Base-by-base conservation (phyloP, 306 rosid genomes). In the Cicer arietinum region DNA sequence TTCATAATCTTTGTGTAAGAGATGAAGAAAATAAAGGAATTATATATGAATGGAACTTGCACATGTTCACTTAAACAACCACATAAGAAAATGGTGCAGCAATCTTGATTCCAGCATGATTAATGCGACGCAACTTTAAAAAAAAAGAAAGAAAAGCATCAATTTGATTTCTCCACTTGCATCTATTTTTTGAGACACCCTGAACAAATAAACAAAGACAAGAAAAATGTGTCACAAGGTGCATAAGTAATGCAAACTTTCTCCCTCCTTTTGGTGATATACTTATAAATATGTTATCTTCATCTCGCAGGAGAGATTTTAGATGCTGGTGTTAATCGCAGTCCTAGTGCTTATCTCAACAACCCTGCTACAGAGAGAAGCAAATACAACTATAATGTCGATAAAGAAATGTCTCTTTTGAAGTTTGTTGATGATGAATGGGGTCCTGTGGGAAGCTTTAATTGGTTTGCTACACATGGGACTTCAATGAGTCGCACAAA, bases 381-480 rank as follows among this genome's bases (percentile, higher is more conserved):
- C 77, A 90, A 89, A 71, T 94, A 90, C 77, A 88, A 90, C 76
- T 89, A 91, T 74, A 76, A 91, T 14, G 95, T 90, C 20, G 97
- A 94, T 79, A 94, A 90, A 83, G 97, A 91, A 63, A 94, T 94
- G 97, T 87, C 89, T 42, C 93, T 94, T 70, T 54, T 94, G 40
- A 94, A 94, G 88, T 91, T 94, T 78, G 88, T 90, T 70, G 93
- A 92, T 82, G 82, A 67, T 79, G 84, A 91, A 73, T 89, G 97
- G 98, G 98, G 98, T 76, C 90, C 97, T 52, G 74, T 87, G 5
- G 98, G 98, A 64, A 89, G 93, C 88, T 94, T 94, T 74, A 94
- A 85, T 68, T 94, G 98, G 98, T 91, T 94, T 87, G 90, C 98
- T 13, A 94, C 98, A 81, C 98, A 94, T 70, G 98, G 98, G 75